Evolutionary conservation across 2,329 filamentous ascomycete genomes (phyloP), one percentile per base, ranked within the genome.

Genomic region (Colletotrichum sp.): DNA sequence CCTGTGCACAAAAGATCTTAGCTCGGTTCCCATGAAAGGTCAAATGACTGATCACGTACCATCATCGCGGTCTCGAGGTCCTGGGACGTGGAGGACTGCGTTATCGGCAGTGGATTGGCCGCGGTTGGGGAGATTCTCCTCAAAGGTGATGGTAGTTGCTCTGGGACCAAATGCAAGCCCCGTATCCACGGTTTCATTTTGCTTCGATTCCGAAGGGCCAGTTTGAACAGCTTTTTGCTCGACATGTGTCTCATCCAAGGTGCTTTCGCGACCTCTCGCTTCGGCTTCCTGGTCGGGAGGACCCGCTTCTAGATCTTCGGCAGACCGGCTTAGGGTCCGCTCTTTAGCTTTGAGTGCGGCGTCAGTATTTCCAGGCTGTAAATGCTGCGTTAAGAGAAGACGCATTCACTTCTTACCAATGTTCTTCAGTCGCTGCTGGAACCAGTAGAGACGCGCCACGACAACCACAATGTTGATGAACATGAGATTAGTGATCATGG

Each of bases 401-500:
- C 10, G 44, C 18, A 22, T 48, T 22, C 44, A 48, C 1, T 48
- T 12, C 60, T 39, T n/a, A 84, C 83, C 86, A 7, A 85, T 79
- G 48, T 83, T 79, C 72, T 85, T 86, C 6, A 90, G 80, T 18
- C 84, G 84, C 69, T 86, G 86, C 59, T 86, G 82, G 77, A 90
- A 90, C 87, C 88, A 90, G 64, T 83, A 80, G 5, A 90, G 78
- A 0, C 89, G 84, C 1, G 88, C 84, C 15, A 87, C 78, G 5
- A 90, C 87, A 7, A 90, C 86, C 9, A 88, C 68, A 5, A 87
- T 85, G 77, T 90, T 90, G 79, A 90, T 82, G 77, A 89, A 89
- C 1, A 85, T 85, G 18, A 89, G 72, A 71, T 90, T 90, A 0
- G 85, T 86, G 3, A 90, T 72, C 9, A 89, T 84, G 1, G 89